Evolutionary conservation across 768 basidiomycete species (phyloP).

Genomic region (Coprinellus aureogranulatus): DNA sequence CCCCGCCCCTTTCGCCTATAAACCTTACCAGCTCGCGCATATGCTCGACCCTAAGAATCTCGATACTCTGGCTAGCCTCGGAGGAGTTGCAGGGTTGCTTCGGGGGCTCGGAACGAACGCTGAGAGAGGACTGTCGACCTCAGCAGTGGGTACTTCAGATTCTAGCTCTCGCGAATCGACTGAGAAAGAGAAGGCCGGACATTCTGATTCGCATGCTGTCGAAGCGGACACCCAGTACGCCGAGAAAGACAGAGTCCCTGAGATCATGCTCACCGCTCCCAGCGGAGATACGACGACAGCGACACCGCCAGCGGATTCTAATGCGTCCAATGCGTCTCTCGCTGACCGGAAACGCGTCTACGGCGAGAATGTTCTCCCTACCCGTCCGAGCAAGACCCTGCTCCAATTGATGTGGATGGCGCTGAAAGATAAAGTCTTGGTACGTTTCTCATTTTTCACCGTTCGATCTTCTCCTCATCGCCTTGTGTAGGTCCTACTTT

Average conservation of each 20-base stretch:
- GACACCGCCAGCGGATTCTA: slow-evolving; percentile 11
- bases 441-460: slow-evolving; percentile 34
- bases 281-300: slow-evolving; percentile 23
- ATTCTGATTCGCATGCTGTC: slow-evolving; percentile 25
- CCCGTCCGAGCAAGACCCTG: slow-evolving; percentile 64
- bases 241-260: slow-evolving; percentile 24
- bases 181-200: slow-evolving; percentile 13
- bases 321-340: slow-evolving; percentile 40
- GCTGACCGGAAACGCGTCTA: slow-evolving; percentile 67
- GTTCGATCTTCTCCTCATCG: neutral
- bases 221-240: slow-evolving; percentile 23
- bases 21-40: slow-evolving; percentile 73
- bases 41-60: slow-evolving; percentile 89
- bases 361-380: slow-evolving; percentile 74
- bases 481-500: slow-evolving; percentile 73
- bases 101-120: slow-evolving; percentile 70
- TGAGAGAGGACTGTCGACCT: slow-evolving; percentile 42
- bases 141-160: slow-evolving; percentile 12
- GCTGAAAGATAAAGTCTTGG: slow-evolving; percentile 86
- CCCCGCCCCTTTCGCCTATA: slow-evolving; percentile 69
- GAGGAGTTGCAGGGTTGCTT: slow-evolving; percentile 68
- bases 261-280: slow-evolving; percentile 40
- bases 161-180: neutral
- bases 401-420: slow-evolving; percentile 82
- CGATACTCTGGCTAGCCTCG: slow-evolving; percentile 60